Base-by-base conservation (phyloP, 345 rosid species). In the Salix exigua region DNA sequence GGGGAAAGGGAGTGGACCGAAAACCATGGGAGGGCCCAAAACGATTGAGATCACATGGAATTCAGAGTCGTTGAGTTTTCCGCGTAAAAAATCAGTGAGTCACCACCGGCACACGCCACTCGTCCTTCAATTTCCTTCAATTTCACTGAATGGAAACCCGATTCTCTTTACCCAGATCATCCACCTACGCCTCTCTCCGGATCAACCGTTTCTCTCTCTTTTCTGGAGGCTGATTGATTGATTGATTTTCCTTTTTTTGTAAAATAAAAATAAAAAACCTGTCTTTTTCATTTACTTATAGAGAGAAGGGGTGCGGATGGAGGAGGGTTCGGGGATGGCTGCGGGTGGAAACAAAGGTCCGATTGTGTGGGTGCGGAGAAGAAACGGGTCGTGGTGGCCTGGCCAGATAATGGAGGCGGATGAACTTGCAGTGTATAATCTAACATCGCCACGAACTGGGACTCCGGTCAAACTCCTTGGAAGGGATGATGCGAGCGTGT, bases 331-430 rank as follows among this genome's bases (percentile, higher is more conserved):
- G 66, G 86, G 82, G 61, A 86, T 83, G 78, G 85, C 76, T 31
- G 91, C 86, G 12, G 80, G 73, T 46, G 61, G 62, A 30, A 70
- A 76, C 11, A 19, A 65, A 23, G 98, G 97, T 30, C 88, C 97
- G 69, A 92, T 96, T 75, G 99, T 96, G 42, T 96, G 98, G 99
- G 97, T 96, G 17, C 87, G 99, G 68, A 83, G 98, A 82, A 92
- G 99, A 84, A 96, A 96, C 53, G 99, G 99, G 12, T 96, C 99
- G 6, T 94, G 98, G 99, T 96, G 99, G 99, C 99, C 99, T 0
- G 99, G 98, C 60, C 92, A 83, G 87, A 96, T 96, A 79, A 80
- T 91, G 35, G 92, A 90, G 21, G 88, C 91, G 1, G 97, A 92
- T 30, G 98, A 96, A 87, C 91, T 94, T 61, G 84, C 92, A 28